These are phyloP conservation scores for Ordospora colligata DNA, from an alignment of 371 early-diverging fungal species.

Conservation along the genomic window DNA sequence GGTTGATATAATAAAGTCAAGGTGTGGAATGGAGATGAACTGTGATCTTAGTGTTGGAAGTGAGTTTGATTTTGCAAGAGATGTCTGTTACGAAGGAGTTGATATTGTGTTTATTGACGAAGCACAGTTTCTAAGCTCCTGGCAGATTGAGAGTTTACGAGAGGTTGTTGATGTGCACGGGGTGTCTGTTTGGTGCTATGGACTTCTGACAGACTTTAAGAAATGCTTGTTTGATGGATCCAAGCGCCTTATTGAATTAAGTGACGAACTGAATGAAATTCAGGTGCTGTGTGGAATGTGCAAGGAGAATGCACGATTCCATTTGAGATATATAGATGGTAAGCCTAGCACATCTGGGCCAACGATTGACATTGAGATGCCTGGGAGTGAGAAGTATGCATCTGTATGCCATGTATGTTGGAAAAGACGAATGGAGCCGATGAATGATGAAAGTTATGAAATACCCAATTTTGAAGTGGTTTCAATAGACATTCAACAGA, in stretches of 20 bases:
- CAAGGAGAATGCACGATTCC: neutral
- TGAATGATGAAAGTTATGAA: too few species aligned
- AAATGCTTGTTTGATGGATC: slow-evolving; percentile 26
- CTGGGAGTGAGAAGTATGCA: neutral
- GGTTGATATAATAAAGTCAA: slow-evolving; percentile 8
- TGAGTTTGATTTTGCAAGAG: neutral
- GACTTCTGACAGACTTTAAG: slow-evolving; percentile 47
- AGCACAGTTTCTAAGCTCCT: slow-evolving; percentile 40
- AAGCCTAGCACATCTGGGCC: neutral
- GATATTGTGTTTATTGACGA: slow-evolving; percentile 36
- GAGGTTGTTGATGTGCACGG: neutral
- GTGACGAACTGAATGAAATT: slow-evolving; percentile 12
- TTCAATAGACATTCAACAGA: too few species aligned
- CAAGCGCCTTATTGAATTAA: slow-evolving; percentile 13
- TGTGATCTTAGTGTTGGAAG: neutral
- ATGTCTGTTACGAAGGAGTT: neutral
- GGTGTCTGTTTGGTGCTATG: slow-evolving; percentile 36
- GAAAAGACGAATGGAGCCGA: neutral
- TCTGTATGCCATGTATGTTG: slow-evolving; percentile 2
- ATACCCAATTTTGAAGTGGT: too few species aligned
- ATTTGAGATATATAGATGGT: neutral
- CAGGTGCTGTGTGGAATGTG: neutral
- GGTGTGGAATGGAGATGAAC: slow-evolving; percentile 22
- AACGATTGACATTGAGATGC: neutral
- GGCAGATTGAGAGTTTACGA: slow-evolving; percentile 36